phyloP scores from a whole-genome alignment of 768 basidiomycete species.

The Amyloporia xantha region DNA sequence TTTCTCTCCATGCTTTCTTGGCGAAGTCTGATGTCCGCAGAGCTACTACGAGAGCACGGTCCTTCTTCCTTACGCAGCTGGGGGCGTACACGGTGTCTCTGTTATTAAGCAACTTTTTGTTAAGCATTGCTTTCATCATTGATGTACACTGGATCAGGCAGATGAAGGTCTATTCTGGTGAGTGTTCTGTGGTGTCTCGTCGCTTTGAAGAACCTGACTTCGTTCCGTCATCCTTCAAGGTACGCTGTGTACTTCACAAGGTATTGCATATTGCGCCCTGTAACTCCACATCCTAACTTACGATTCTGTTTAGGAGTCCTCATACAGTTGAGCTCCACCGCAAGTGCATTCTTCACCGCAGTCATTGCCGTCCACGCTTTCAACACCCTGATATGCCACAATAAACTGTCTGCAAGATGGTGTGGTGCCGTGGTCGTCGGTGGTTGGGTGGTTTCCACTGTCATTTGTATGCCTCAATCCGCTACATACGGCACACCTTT shows the following conservation, averaged over 20 bases:
- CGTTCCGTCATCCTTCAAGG: slow-evolving; percentile 32
- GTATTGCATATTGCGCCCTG: slow-evolving; percentile 24
- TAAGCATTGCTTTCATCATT: slow-evolving; percentile 46
- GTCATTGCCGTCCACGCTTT: slow-evolving; percentile 64
- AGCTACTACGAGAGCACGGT: slow-evolving; percentile 21
- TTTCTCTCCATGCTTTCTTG: slow-evolving; percentile 32
- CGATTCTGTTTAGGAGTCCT: slow-evolving; percentile 21
- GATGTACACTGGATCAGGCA: slow-evolving; percentile 42
- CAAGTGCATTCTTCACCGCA: slow-evolving; percentile 57
- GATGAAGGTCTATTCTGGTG: slow-evolving; percentile 44
- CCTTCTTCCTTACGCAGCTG: slow-evolving; percentile 68
- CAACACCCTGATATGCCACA: slow-evolving; percentile 53
- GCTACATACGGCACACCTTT: background rate
- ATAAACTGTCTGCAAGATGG: slow-evolving; percentile 43
- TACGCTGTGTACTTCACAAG: slow-evolving; percentile 50
- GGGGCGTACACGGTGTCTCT: slow-evolving; percentile 64
- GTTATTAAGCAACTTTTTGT: slow-evolving; percentile 51
- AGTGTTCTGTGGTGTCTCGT: too few species aligned
- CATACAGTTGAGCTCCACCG: slow-evolving; percentile 56
- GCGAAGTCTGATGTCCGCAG: slow-evolving; percentile 3
- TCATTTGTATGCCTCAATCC: slow-evolving; percentile 38
- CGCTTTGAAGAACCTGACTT: too few species aligned
- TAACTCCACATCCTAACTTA: background rate
- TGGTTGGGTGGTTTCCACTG: slow-evolving; percentile 49
- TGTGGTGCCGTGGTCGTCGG: slow-evolving; percentile 34